phyloP scores from a whole-genome alignment of 164 flowering plant species.

The Kingdonia uniflora region DNA sequence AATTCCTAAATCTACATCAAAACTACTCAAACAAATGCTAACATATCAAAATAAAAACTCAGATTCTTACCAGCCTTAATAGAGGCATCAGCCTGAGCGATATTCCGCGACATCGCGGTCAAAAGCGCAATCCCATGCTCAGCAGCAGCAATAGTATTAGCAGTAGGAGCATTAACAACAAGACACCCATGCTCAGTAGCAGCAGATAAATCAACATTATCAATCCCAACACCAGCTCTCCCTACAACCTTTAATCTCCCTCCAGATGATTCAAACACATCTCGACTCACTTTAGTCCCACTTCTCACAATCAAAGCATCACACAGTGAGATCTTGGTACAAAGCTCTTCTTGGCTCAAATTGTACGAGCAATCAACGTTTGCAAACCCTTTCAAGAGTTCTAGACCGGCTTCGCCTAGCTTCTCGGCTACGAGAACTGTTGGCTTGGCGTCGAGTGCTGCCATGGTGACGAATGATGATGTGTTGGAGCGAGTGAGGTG shows the following conservation, averaged over 20 bases:
- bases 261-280: slow-evolving; percentile 65
- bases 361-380: slow-evolving; percentile 80
- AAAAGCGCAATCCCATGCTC: slow-evolving; percentile 82
- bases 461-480: slow-evolving; percentile 17
- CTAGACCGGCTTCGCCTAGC: slow-evolving; percentile 64
- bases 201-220: slow-evolving; percentile 75
- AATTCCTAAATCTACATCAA: no score
- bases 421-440: slow-evolving; percentile 85
- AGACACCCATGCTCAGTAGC: slow-evolving; percentile 82
- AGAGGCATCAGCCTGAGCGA: slow-evolving; percentile 82
- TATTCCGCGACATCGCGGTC: slow-evolving; percentile 68
- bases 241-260: slow-evolving; percentile 83
- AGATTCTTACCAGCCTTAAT: slow-evolving; percentile 53
- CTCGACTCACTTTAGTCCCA: slow-evolving; percentile 74
- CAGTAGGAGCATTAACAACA: slow-evolving; percentile 81
- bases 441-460: slow-evolving; percentile 51
- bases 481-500: slow-evolving; percentile 6
- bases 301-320: slow-evolving; percentile 84
- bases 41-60: not conserved
- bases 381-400: slow-evolving; percentile 53
- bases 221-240: slow-evolving; percentile 87
- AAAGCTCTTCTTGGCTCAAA: slow-evolving; percentile 63
- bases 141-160: slow-evolving; percentile 82
- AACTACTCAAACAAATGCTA: no score
- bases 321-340: slow-evolving; percentile 87